Evolutionary conservation across 805 yeast species (phyloP).

Genomic region (Lipomyces chichibuensis): DNA sequence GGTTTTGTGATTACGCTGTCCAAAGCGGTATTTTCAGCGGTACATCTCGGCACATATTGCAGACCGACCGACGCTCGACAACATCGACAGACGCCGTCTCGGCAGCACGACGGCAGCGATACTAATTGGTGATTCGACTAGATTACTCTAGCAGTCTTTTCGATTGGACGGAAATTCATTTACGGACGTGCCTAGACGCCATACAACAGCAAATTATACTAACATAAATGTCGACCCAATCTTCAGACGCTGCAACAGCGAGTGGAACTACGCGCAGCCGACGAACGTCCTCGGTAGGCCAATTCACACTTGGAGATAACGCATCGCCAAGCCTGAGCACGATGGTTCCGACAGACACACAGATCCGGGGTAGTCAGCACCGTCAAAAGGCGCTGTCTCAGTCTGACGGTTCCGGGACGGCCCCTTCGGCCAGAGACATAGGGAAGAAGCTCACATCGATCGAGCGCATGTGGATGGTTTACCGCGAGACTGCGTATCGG

Average conservation of each 20-base stretch:
- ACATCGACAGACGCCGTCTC: neutral
- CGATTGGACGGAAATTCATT: neutral
- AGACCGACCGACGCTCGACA: neutral
- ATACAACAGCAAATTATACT: neutral
- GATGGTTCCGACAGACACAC: conserved; percentile 54
- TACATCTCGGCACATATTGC: neutral
- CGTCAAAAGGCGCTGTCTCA: conserved; percentile 44
- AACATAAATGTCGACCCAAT: neutral
- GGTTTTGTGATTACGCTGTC: neutral
- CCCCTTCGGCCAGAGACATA: neutral
- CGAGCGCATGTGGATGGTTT: conserved; percentile 55
- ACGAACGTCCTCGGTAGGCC: conserved; percentile 74
- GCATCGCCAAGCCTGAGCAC: conserved; percentile 69
- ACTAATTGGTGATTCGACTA: neutral
- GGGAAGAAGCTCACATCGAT: neutral
- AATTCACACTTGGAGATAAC: conserved; percentile 73
- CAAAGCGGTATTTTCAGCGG: neutral
- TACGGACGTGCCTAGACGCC: neutral
- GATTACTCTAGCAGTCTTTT: neutral
- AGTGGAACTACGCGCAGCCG: conserved; percentile 31
- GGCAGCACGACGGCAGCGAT: neutral
- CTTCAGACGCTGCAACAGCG: neutral
- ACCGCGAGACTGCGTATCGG: conserved; percentile 58
- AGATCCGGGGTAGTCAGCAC: conserved; percentile 48
- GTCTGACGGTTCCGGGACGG: neutral